A percentile compares a stretch with the other conserved stretches of the same genome.
These are phyloP conservation scores for Hypoxylon sp. DNA, from an alignment of 2,329 filamentous ascomycete genomes.

Conservation along the genomic window DNA sequence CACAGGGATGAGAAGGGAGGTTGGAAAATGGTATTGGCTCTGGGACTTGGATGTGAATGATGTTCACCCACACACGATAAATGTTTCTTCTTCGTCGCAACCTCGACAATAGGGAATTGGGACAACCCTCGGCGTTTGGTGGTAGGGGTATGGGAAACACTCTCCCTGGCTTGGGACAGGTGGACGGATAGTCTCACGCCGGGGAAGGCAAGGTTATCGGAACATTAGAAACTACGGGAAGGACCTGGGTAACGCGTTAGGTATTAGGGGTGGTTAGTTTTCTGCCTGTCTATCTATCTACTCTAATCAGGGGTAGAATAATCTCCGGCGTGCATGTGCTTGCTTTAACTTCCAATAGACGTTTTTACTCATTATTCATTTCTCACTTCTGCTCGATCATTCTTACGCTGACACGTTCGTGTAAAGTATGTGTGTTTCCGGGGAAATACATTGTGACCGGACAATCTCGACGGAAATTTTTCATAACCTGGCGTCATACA, in stretches of 20 bases:
- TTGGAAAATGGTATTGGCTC: not conserved
- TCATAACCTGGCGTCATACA: slow-evolving; percentile 7
- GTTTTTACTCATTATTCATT: slow-evolving; percentile 13
- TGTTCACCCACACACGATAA: slow-evolving; percentile 7
- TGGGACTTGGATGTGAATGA: not conserved
- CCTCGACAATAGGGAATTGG: not conserved
- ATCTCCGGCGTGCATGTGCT: slow-evolving; percentile 24
- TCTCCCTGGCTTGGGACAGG: not conserved
- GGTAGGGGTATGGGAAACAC: not conserved
- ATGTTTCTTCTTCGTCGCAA: slow-evolving; percentile 5
- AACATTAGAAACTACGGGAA: slow-evolving; percentile 23
- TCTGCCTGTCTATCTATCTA: slow-evolving; percentile 3
- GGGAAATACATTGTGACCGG: slow-evolving; percentile 7
- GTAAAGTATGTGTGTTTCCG: not conserved
- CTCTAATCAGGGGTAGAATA: slow-evolving; percentile 22
- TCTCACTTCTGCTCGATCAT: not conserved
- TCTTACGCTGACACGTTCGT: slow-evolving; percentile 10
- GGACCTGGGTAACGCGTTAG: slow-evolving; percentile 13
- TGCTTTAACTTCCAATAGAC: slow-evolving; percentile 32
- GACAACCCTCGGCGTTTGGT: slow-evolving; percentile 23
- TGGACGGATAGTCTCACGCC: slow-evolving; percentile 9
- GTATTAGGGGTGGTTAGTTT: slow-evolving; percentile 6
- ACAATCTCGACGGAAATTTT: slow-evolving; percentile 15
- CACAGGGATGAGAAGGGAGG: slow-evolving; percentile 7
- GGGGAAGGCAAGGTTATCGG: slow-evolving; percentile 19